A percentile compares a stretch with the other conserved stretches of the same genome.
phyloP scores from a whole-genome alignment of 805 yeast genomes.

The Lipomyces spencermartinsiae region DNA sequence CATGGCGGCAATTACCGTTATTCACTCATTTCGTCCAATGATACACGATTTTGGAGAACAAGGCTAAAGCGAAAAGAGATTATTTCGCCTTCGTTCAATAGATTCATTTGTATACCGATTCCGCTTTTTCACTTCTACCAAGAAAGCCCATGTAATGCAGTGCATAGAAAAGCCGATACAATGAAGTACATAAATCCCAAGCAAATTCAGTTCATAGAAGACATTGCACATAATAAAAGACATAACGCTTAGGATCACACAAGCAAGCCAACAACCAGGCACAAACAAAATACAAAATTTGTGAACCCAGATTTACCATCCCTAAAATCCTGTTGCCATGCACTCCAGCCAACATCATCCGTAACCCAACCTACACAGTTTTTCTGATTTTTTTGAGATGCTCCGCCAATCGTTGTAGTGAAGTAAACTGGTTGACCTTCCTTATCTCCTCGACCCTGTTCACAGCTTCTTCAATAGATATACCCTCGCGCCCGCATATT shows the following conservation, averaged over 20 bases:
- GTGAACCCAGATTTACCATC: too few relatives aligned
- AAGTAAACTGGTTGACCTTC: slow-evolving; percentile 25
- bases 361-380: not conserved
- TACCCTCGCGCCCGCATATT: slow-evolving; percentile 22
- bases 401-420: slow-evolving; percentile 35
- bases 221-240: not conserved
- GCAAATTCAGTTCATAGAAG: not conserved
- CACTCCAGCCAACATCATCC: not conserved
- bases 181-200: too few relatives aligned
- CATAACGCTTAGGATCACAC: not conserved
- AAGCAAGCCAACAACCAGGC: not conserved
- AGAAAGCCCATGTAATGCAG: too few relatives aligned
- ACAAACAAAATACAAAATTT: not conserved
- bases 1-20: too few relatives aligned
- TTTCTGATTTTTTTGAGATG: slow-evolving; percentile 25
- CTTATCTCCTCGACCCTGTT: slow-evolving; percentile 31
- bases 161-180: too few relatives aligned
- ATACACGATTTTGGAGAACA: not conserved
- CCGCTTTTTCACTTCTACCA: not conserved
- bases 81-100: not conserved
- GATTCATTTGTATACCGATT: not conserved
- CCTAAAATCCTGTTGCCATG: not conserved
- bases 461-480: slow-evolving; percentile 27
- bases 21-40: too few relatives aligned
- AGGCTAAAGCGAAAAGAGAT: not conserved